Evolutionary conservation across 1,284 basidiomycete species (phyloP), one percentile per base, ranked within the genome.

Genomic region (Exobasidium cylindrosporum): DNA sequence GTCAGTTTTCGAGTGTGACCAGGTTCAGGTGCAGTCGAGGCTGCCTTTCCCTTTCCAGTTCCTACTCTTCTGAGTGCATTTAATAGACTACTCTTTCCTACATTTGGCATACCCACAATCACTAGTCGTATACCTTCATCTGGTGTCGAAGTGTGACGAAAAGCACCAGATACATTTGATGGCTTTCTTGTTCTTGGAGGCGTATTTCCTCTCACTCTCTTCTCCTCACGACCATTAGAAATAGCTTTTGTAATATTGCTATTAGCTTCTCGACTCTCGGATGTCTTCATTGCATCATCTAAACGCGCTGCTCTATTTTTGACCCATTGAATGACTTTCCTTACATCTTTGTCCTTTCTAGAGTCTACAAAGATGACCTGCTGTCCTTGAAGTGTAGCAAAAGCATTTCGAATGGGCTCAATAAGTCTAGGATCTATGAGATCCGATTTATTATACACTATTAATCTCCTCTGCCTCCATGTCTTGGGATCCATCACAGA

Each of bases 391-490:
- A 82, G 80, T 52, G 81, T 80, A 24, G 64, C 57, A 53, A 86
- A 81, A 3, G 84, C 83, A 30, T 72, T 72, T 21, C 68, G 68
- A 6, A 86, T 68, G 0, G 84, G 82, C 81, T 83, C 85, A 72
- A 94, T 86, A 31, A 92, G 90, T 84, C 88, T 87, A 66, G 85
- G 83, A 53, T 93, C 88, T 4, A 96, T 91, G 49, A 97, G 83
- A 81, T 98, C 96, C 45, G 89, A 85, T 83, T 97, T 97, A 72
- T 92, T 95, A 73, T 97, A 87, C 4, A 97, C 90, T 46, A 98
- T 87, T 44, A 98, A 85, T 57, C 90, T 89, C 0, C 75, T 68
- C 13, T 54, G 62, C 0, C 61, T 56, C 77, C 77, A 77, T 11
- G 65, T 68, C 49, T 58, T 81, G 64, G 61, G 77, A 67, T 40